Conservation (phyloP, 768 basidiomycete species). For the Pisolithus microcarpus region DNA sequence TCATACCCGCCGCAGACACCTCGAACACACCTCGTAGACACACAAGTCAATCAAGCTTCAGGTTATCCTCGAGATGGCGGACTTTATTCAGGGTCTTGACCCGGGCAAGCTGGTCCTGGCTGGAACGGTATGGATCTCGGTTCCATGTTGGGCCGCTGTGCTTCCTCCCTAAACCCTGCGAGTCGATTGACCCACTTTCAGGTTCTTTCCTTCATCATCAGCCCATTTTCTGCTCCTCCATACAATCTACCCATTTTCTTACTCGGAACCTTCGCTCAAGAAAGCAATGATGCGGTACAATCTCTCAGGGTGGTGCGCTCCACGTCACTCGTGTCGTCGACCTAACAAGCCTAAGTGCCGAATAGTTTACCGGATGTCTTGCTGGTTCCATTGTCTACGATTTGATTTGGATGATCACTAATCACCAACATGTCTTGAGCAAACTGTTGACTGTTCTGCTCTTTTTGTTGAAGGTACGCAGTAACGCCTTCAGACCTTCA, state of each 20-base stretch:
- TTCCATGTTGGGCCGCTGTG: no score
- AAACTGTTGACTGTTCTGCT: conserved; percentile 49
- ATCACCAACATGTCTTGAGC: conserved; percentile 50
- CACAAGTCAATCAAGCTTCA: background rate
- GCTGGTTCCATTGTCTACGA: conserved; percentile 59
- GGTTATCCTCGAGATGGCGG: conserved; percentile 35
- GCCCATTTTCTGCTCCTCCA: conserved; percentile 48
- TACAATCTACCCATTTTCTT: conserved; percentile 84
- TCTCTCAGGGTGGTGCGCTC: conserved; percentile 54
- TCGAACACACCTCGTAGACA: no score
- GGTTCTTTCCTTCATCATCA: conserved; percentile 55
- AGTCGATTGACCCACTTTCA: conserved; percentile 18
- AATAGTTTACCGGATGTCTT: conserved; percentile 60
- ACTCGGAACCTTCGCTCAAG: conserved; percentile 69
- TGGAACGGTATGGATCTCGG: conserved; percentile 44
- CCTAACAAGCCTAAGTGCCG: background rate
- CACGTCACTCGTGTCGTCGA: background rate
- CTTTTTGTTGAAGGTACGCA: conserved; percentile 48
- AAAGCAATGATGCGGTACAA: conserved; percentile 55
- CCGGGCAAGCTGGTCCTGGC: conserved; percentile 60
- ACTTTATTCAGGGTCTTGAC: conserved; percentile 66
- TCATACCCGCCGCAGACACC: background rate
- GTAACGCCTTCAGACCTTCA: background rate
- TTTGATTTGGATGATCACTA: conserved; percentile 57
- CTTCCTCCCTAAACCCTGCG: no score